Base-by-base conservation (phyloP, 805 yeast species). In the Candida sakaeoensis region DNA sequence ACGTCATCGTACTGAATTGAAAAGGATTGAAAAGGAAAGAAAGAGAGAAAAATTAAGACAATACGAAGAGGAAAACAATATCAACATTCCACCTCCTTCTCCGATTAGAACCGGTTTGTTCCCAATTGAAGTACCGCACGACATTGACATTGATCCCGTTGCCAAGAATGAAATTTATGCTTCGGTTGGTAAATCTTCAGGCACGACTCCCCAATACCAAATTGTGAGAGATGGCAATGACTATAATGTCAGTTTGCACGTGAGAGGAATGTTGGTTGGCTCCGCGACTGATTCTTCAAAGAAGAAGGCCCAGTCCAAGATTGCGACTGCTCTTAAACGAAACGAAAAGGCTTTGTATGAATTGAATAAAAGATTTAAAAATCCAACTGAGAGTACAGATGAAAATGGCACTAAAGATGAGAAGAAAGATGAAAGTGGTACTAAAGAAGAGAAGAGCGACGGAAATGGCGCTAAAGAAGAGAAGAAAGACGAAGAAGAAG, bases 161-260 rank as follows among this genome's bases (percentile, higher is more conserved):
- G 71, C 73, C 14, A 64, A 61, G 43, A 68, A 67, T 41, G 60
- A 59, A 42, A 53, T 66, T 19, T 68, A 68, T 47, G 71, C 72
- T 1, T 53, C 54, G 22, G 47, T 68, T 37, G 67, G 68, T 5
- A 63, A 59, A 45, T 55, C 51, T 27, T 51, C 58, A 26, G 69
- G 68, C 16, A 49, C 54, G 15, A 40, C 51, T 2, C 74, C 74
- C 1, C 63, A 61, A 37, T 68, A 68, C 48, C 35, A 34, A 2
- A 46, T 57, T n/a, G 44, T 44, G 15, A 54, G 46, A 26, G 55
- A 50, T 10, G 57, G 55, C 17, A 53, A 52, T 16, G 22, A 51
- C 6, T 59, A 50, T 41, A 45, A 43, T 21, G 66, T 60, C 3
- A 63, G 60, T 33, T 53, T 68, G 37, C 54, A 47, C 35, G 52